These are phyloP conservation scores for Orbilia quercus DNA, from an alignment of 2,329 filamentous ascomycete species.

Conservation along the genomic window DNA sequence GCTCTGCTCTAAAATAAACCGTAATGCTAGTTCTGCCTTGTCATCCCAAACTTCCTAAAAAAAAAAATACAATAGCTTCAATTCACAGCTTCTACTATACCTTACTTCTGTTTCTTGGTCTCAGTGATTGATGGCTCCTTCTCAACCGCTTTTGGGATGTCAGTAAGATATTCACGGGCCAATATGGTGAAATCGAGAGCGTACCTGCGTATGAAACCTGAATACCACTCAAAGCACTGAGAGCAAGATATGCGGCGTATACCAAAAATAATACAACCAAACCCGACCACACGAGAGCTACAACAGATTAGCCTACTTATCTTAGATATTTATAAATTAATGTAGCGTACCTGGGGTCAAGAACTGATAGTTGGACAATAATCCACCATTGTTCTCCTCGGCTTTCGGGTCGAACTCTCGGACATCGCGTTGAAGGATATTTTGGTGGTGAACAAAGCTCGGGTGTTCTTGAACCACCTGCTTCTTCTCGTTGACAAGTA, in stretches of 20 bases:
- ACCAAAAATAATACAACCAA: conserved; percentile 19
- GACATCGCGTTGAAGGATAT: conserved; percentile 31
- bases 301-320: neutral
- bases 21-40: conserved; percentile 37
- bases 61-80: conserved; percentile 16
- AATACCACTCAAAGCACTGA: conserved; percentile 39
- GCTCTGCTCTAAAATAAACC: conserved; percentile 37
- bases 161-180: neutral
- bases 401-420: conserved; percentile 2
- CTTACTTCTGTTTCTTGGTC: conserved; percentile 45
- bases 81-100: conserved; percentile 69
- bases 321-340: neutral
- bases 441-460: conserved; percentile 37
- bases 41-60: conserved; percentile 28
- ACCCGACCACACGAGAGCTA: conserved; percentile 22
- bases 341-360: conserved; percentile 80
- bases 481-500: conserved; percentile 37
- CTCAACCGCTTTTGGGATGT: conserved; percentile 66
- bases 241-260: conserved; percentile 26
- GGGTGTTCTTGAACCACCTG: conserved; percentile 37
- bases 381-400: conserved; percentile 55
- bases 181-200: neutral
- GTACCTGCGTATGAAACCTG: conserved; percentile 52
- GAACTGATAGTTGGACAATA: conserved; percentile 96
- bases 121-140: conserved; percentile 63